These are phyloP conservation scores for Otatea glauca DNA, from an alignment of 176 grass and related monocot species.

Conservation along the genomic window DNA sequence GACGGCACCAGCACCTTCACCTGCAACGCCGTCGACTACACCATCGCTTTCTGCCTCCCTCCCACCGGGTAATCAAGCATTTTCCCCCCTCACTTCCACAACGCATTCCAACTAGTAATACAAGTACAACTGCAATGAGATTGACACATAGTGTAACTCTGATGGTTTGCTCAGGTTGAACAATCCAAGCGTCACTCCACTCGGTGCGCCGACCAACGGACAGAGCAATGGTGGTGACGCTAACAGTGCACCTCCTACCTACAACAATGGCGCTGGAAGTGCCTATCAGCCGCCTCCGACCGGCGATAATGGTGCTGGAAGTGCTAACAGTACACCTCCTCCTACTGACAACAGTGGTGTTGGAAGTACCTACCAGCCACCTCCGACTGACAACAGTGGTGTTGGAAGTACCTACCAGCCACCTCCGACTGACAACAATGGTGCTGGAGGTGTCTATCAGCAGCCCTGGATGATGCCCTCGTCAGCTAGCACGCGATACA, in stretches of 20 bases:
- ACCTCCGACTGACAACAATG: not conserved
- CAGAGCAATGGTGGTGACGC: not conserved
- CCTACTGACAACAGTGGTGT: not conserved
- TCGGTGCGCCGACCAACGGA: constrained; percentile 1
- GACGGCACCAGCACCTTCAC: constrained; percentile 86
- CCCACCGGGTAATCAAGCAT: constrained; percentile 40
- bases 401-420: not conserved
- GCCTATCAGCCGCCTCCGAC: not conserved
- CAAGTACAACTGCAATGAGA: too few species aligned
- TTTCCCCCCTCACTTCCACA: not conserved
- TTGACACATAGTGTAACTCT: not conserved
- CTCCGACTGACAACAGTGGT: not conserved
- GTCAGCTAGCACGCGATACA: constrained; percentile 23
- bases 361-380: not conserved
- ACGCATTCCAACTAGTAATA: not conserved
- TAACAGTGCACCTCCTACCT: constrained; percentile 9
- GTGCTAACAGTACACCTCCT: not conserved
- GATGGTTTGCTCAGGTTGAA: constrained; percentile 43
- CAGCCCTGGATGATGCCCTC: constrained; percentile 33
- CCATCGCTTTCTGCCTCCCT: constrained; percentile 83
- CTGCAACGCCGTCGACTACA: constrained; percentile 71
- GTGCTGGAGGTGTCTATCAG: not conserved
- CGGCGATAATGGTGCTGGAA: too few species aligned
- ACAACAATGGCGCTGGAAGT: constrained; percentile 24
- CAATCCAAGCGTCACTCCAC: constrained; percentile 18